Conservation (phyloP, 768 basidiomycete genomes). For the Trametes punicea region DNA sequence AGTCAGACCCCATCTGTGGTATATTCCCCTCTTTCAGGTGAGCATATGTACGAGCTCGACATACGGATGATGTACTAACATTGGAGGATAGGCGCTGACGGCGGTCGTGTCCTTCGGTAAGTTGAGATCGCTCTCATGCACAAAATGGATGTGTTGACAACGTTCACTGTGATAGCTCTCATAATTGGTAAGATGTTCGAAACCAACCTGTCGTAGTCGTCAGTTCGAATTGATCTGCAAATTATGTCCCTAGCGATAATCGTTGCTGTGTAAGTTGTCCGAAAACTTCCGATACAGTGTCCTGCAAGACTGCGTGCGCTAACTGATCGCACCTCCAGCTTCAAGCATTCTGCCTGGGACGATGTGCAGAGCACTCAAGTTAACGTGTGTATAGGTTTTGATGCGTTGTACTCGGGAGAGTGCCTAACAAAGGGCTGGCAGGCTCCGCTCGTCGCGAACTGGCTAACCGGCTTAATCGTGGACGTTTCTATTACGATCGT, state of each 20-base stretch:
- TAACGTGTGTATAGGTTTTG: neutral
- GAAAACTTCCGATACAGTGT: neutral
- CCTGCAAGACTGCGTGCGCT: no score
- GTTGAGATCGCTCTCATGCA: neutral
- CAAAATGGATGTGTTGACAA: neutral
- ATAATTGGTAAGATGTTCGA: constrained; percentile 1
- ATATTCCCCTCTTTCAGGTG: neutral
- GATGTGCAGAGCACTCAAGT: neutral
- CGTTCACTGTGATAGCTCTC: neutral
- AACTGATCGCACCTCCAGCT: neutral
- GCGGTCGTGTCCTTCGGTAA: neutral
- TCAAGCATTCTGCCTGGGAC: neutral
- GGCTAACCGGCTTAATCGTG: neutral
- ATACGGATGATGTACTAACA: no score
- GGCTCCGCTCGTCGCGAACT: constrained; percentile 3
- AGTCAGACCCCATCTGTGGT: constrained; percentile 2
- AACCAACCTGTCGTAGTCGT: neutral
- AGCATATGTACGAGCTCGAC: neutral
- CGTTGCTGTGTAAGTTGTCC: neutral
- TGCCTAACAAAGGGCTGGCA: neutral
- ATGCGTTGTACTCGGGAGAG: neutral
- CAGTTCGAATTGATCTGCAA: neutral
- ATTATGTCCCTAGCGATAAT: neutral
- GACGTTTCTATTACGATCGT: constrained; percentile 1
- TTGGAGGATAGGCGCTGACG: neutral